A percentile compares a stretch with the other conserved stretches of the same genome.
These are phyloP conservation scores for Xerophyta viscosa DNA, from an alignment of 106 monocot genomes.

Conservation along the genomic window DNA sequence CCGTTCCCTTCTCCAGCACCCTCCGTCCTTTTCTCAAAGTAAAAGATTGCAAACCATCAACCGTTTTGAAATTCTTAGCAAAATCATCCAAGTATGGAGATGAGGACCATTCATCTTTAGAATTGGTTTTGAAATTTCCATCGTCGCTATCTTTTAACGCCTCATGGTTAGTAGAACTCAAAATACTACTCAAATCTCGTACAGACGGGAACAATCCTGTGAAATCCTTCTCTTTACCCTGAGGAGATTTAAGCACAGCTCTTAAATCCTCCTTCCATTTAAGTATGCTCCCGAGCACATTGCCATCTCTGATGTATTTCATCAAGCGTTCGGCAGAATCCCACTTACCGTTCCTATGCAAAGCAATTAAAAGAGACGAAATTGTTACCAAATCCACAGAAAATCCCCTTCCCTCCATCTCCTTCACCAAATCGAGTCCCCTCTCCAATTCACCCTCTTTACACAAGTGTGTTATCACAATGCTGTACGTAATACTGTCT, in stretches of 20 bases:
- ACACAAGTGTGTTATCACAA: conserved; percentile 59
- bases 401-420: conserved; percentile 88
- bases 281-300: conserved; percentile 40
- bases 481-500: conserved; percentile 65
- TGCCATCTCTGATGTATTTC: conserved; percentile 53
- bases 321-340: conserved; percentile 59
- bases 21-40: conserved; percentile 40
- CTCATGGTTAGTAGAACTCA: conserved; percentile 25
- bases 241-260: conserved; percentile 42
- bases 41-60: conserved; percentile 24
- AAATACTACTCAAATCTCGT: conserved; percentile 40
- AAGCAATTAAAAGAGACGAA: conserved; percentile 54
- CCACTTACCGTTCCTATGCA: conserved; percentile 55
- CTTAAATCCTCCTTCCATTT: conserved; percentile 72
- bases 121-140: neutral
- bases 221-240: conserved; percentile 59
- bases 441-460: conserved; percentile 50
- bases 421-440: conserved; percentile 70
- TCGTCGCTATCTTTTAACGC: neutral
- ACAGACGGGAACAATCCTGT: conserved; percentile 50
- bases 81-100: conserved; percentile 71
- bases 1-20: conserved; percentile 43
- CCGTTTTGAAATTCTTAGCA: conserved; percentile 29
- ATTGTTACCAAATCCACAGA: conserved; percentile 76
- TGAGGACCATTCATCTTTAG: conserved; percentile 69